Conservation (phyloP, 2,329 filamentous ascomycete genomes). For the Trichoderma breve region DNA sequence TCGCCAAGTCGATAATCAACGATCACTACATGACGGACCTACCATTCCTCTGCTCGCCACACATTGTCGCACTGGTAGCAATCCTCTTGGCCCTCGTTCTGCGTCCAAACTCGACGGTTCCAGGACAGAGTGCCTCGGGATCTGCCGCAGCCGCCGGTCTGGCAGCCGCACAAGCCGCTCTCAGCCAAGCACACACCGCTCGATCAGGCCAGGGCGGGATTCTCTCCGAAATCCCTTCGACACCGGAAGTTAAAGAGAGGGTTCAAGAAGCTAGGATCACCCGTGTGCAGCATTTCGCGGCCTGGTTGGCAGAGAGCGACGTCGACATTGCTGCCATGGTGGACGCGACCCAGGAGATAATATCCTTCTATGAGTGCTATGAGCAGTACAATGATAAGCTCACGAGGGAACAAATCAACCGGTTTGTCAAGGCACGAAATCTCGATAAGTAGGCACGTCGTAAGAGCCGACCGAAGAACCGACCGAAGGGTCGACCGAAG, state of each 20-base stretch:
- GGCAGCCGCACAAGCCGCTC: constrained; percentile 49
- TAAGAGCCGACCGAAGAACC: background rate
- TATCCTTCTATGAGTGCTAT: constrained; percentile 77
- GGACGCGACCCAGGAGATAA: constrained; percentile 86
- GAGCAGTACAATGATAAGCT: constrained; percentile 61
- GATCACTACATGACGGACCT: constrained; percentile 91
- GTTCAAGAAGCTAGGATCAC: constrained; percentile 56
- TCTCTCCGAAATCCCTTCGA: constrained; percentile 13
- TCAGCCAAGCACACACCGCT: constrained; percentile 46
- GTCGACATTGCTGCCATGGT: constrained; percentile 83
- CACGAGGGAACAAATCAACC: constrained; percentile 56
- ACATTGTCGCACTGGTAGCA: constrained; percentile 82
- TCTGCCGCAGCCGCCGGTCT: constrained; percentile 42
- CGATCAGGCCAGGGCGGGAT: constrained; percentile 27
- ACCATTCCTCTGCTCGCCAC: constrained; percentile 81
- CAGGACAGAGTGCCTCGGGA: constrained; percentile 31
- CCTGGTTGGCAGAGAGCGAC: constrained; percentile 82
- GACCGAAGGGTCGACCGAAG: background rate
- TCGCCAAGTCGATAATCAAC: constrained; percentile 83
- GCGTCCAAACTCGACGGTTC: constrained; percentile 50
- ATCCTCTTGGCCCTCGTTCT: constrained; percentile 83
- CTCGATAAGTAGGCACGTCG: constrained; percentile 46
- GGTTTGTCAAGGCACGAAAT: constrained; percentile 57
- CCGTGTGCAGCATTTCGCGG: constrained; percentile 64
- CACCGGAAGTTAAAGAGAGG: constrained; percentile 44